These are phyloP conservation scores for Ochromonas danica DNA, from an alignment of 108 stramenopile genomes.

Conservation along the genomic window DNA sequence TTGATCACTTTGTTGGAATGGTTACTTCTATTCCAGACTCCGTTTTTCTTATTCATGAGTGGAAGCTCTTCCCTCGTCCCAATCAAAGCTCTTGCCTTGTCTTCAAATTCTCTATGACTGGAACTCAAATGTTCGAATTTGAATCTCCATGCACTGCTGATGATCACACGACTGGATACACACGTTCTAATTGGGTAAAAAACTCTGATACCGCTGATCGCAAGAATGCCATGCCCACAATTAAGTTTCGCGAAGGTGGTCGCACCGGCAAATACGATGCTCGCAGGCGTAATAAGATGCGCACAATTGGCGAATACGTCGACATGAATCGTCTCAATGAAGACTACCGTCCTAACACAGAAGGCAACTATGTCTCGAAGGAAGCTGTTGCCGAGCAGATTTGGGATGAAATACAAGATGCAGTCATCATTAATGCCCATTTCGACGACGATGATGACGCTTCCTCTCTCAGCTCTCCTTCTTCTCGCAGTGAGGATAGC, in stretches of 20 bases:
- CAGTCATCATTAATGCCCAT: not conserved
- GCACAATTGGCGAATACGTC: not conserved
- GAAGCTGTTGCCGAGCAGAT: not conserved
- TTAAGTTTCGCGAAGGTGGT: not conserved
- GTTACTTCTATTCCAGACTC: not conserved
- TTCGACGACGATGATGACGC: not conserved
- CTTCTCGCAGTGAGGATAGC: not conserved
- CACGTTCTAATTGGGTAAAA: not conserved
- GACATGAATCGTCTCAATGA: not conserved
- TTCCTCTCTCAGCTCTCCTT: not conserved
- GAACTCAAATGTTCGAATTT: not conserved
- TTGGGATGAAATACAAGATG: not conserved
- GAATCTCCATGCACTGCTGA: not conserved
- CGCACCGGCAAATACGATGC: not conserved
- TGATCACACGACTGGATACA: not conserved
- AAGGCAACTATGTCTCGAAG: no score
- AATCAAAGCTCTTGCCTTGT: not conserved
- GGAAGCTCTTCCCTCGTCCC: not conserved
- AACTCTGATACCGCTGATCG: not conserved
- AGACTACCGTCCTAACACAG: no score
- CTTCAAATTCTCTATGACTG: not conserved
- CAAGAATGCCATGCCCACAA: not conserved
- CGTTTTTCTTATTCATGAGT: not conserved
- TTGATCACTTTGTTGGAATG: not conserved
- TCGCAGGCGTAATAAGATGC: not conserved